Percentiles rank a stretch among this genome's conserved stretches.
phyloP scores from a whole-genome alignment of 176 grass and related monocot genomes.

The Cenchrus purpureus region DNA sequence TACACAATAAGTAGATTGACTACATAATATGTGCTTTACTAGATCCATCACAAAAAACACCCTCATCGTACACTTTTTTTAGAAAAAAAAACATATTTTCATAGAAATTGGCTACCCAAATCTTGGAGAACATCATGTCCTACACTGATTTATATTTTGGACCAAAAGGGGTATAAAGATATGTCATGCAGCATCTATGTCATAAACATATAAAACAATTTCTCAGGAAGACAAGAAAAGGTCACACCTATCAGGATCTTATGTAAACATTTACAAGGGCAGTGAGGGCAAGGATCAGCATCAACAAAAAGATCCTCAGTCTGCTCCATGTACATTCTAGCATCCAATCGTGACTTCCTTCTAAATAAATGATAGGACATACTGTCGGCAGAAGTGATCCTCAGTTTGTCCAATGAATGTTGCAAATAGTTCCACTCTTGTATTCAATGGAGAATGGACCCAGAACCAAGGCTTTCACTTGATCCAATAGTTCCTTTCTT shows the following conservation, averaged over 20 bases:
- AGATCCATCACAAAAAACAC: neutral
- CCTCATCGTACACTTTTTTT: neutral
- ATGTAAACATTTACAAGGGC: constrained; percentile 69
- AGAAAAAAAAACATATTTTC: neutral
- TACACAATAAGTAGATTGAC: neutral
- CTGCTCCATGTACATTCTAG: constrained; percentile 87
- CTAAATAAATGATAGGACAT: constrained; percentile 99
- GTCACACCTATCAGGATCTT: constrained; percentile 7
- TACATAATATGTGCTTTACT: neutral
- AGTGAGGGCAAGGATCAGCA: constrained; percentile 75
- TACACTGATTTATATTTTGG: neutral
- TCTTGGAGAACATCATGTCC: neutral
- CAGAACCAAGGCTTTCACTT: constrained; percentile 57
- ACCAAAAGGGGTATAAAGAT: neutral
- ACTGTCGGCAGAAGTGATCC: constrained; percentile 96
- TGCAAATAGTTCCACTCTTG: constrained; percentile 91
- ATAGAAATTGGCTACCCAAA: neutral
- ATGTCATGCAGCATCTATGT: neutral
- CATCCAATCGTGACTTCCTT: constrained; percentile 94
- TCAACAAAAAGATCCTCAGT: constrained; percentile 83
- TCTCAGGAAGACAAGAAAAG: neutral
- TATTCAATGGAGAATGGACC: constrained; percentile 63
- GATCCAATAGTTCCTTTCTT: constrained; percentile 67
- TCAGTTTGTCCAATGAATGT: constrained; percentile 88
- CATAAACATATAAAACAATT: neutral